Percentiles rank a stretch among this genome's conserved stretches.
phyloP scores from a whole-genome alignment of 352 stramenopile genomes.

The Globisporangium irregulare region DNA sequence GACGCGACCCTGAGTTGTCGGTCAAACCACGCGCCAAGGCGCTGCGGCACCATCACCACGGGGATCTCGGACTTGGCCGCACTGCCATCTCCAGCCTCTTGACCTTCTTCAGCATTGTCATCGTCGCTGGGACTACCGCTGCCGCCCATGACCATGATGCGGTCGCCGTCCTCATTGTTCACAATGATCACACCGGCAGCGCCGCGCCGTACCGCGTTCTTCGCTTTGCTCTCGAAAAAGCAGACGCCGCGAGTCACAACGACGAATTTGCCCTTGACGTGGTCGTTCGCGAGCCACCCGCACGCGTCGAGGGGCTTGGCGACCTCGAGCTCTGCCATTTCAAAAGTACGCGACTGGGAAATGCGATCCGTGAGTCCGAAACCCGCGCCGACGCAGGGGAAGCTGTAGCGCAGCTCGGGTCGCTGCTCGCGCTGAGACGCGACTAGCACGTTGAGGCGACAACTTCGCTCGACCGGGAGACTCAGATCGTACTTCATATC shows the following conservation, averaged over 20 bases:
- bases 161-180: conserved; percentile 60
- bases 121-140: conserved; percentile 22
- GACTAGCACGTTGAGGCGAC: conserved; percentile 14
- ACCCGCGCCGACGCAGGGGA: conserved; percentile 58
- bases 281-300: conserved; percentile 31
- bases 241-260: conserved; percentile 56
- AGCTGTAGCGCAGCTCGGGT: conserved; percentile 19
- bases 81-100: not conserved
- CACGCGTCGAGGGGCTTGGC: conserved; percentile 58
- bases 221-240: conserved; percentile 75
- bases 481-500: conserved; percentile 14
- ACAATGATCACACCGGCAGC: conserved; percentile 58
- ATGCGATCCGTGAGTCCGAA: conserved; percentile 51
- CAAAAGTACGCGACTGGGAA: conserved; percentile 23
- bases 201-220: conserved; percentile 41
- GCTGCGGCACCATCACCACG: conserved; percentile 61
- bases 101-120: not conserved
- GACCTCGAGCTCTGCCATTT: conserved; percentile 32
- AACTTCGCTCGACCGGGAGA: conserved; percentile 16
- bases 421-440: conserved; percentile 6
- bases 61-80: conserved; percentile 29
- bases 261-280: conserved; percentile 46
- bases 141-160: conserved; percentile 79
- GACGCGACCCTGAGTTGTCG: conserved; percentile 8
- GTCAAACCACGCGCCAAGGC: conserved; percentile 59